Conservation (phyloP, 345 rosid species). For the Acer saccharum region DNA sequence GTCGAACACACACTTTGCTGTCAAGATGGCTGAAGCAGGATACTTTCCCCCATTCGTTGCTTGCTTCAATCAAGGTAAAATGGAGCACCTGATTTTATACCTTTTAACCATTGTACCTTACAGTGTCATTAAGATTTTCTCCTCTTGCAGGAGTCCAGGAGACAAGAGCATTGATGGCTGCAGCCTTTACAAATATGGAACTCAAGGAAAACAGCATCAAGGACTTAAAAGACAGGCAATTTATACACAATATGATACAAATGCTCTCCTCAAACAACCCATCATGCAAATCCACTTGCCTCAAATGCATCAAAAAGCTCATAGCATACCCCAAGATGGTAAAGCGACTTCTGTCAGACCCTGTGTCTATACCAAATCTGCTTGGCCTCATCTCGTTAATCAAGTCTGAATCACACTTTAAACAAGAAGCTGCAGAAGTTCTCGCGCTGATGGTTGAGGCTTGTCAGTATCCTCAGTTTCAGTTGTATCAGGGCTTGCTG, state of each 20-base stretch:
- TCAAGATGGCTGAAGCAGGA: constrained; percentile 55
- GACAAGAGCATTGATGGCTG: constrained; percentile 48
- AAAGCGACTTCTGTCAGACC: constrained; percentile 37
- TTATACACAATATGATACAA: constrained; percentile 40
- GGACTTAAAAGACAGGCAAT: constrained; percentile 41
- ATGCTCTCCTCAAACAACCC: constrained; percentile 49
- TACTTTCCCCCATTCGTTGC: constrained; percentile 37
- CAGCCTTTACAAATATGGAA: constrained; percentile 44
- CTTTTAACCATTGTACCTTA: neutral
- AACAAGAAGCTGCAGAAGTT: constrained; percentile 49
- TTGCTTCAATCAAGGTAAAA: constrained; percentile 49
- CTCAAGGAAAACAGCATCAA: constrained; percentile 35
- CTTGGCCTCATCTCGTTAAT: constrained; percentile 37
- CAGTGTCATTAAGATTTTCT: constrained; percentile 1
- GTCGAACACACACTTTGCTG: constrained; percentile 43
- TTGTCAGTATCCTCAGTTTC: constrained; percentile 35
- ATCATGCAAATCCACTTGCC: constrained; percentile 39
- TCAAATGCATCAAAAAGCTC: constrained; percentile 50
- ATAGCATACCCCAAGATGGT: constrained; percentile 35
- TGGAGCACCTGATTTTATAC: neutral
- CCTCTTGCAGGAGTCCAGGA: constrained; percentile 40
- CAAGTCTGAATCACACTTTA: constrained; percentile 34
- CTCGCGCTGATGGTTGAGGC: constrained; percentile 40
- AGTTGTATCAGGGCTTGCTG: constrained; percentile 38
- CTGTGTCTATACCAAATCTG: constrained; percentile 39